phyloP scores from a whole-genome alignment of 2,329 filamentous ascomycete species.

The Fusarium torreyae region DNA sequence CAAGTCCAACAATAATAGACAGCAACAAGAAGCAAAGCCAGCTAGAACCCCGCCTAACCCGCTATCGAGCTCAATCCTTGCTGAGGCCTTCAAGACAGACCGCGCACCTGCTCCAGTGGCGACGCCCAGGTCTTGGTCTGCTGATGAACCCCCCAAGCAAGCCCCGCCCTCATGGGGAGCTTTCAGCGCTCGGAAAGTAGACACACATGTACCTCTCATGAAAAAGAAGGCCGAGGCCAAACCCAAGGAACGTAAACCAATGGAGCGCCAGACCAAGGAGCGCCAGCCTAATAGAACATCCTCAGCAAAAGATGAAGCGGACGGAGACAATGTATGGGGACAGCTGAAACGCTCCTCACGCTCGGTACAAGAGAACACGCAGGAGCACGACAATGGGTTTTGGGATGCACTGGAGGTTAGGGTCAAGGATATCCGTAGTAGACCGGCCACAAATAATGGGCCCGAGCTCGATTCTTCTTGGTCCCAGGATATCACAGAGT shows the following conservation, averaged over 20 bases:
- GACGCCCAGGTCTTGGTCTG: constrained; percentile 50
- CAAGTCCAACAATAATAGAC: background rate
- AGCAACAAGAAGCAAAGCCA: constrained; percentile 16
- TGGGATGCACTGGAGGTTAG: constrained; percentile 47
- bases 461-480: constrained; percentile 7
- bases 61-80: constrained; percentile 51
- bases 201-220: constrained; percentile 37
- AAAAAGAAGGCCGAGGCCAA: constrained; percentile 8
- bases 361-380: constrained; percentile 5
- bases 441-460: constrained; percentile 1
- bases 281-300: background rate
- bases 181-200: constrained; percentile 44
- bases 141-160: constrained; percentile 20
- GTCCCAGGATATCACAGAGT: constrained; percentile 15
- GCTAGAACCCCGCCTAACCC: constrained; percentile 12
- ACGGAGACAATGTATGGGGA: constrained; percentile 42
- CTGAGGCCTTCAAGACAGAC: constrained; percentile 54
- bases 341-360: constrained; percentile 44
- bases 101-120: constrained; percentile 46
- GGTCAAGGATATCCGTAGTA: constrained; percentile 41
- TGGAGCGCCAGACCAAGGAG: background rate
- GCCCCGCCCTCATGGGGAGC: constrained; percentile 42
- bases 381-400: constrained; percentile 26
- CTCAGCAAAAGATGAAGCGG: background rate
- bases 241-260: background rate